Conservation (phyloP, 2,329 filamentous ascomycete genomes). For the Scedosporium boydii region DNA sequence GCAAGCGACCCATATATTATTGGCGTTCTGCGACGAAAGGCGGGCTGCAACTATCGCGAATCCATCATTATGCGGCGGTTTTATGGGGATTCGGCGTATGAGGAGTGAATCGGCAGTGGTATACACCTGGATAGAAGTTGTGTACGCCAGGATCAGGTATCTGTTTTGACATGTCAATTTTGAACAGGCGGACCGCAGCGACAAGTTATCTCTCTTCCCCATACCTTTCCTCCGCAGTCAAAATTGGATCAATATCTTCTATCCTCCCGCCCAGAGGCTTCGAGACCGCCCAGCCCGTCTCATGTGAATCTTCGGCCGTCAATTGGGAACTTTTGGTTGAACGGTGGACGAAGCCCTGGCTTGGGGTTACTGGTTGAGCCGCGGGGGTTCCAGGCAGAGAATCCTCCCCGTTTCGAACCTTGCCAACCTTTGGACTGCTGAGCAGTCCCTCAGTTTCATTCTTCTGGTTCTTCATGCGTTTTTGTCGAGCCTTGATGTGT, state of each 20-base stretch:
- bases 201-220: background rate
- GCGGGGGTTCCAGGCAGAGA: background rate
- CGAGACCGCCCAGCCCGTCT: slow-evolving; percentile 47
- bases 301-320: slow-evolving; percentile 2
- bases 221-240: slow-evolving; percentile 46
- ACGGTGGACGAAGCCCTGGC: background rate
- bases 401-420: background rate
- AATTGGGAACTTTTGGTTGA: background rate
- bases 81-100: slow-evolving; percentile 57
- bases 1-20: slow-evolving; percentile 50
- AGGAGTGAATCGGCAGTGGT: slow-evolving; percentile 73
- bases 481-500: slow-evolving; percentile 28
- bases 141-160: slow-evolving; percentile 65
- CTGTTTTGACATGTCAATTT: slow-evolving; percentile 27
- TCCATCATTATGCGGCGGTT: slow-evolving; percentile 15
- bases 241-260: slow-evolving; percentile 53
- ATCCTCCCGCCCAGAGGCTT: slow-evolving; percentile 57
- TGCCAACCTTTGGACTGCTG: background rate
- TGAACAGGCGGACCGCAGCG: background rate
- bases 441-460: slow-evolving; percentile 17
- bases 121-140: slow-evolving; percentile 70
- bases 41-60: slow-evolving; percentile 29
- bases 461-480: slow-evolving; percentile 21
- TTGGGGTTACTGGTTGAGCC: background rate
- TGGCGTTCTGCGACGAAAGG: slow-evolving; percentile 26